Evolutionary conservation across 768 basidiomycete species (phyloP).

Genomic region (Amanita exitialis): DNA sequence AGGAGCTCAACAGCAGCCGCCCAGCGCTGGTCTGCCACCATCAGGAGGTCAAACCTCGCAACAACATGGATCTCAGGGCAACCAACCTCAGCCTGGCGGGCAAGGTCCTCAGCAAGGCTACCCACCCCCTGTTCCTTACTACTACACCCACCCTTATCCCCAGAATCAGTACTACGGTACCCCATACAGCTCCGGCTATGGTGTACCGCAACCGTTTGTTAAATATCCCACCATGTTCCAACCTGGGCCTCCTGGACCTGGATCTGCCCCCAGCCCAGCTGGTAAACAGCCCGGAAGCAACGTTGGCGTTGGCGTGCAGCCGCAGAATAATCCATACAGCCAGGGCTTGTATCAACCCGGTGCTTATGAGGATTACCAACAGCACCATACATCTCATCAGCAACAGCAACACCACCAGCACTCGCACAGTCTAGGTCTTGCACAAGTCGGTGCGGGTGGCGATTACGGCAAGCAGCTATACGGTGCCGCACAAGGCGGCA

Average conservation of each 20-base stretch:
- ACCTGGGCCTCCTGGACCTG: constrained; percentile 59
- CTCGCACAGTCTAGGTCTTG: constrained; percentile 32
- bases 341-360: constrained; percentile 57
- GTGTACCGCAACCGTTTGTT: constrained; percentile 60
- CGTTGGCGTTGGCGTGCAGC: constrained; percentile 35
- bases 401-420: constrained; percentile 51
- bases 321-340: constrained; percentile 47
- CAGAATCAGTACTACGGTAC: constrained; percentile 71
- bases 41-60: constrained; percentile 45
- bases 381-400: constrained; percentile 40
- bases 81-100: constrained; percentile 49
- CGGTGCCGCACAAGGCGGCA: constrained; percentile 43
- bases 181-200: constrained; percentile 49
- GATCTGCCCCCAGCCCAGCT: constrained; percentile 52
- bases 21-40: constrained; percentile 36
- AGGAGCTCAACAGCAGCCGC: constrained; percentile 43
- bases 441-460: constrained; percentile 23
- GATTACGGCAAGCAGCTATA: constrained; percentile 39
- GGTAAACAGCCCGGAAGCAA: constrained; percentile 55
- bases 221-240: constrained; percentile 76
- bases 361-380: constrained; percentile 36
- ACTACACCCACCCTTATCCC: constrained; percentile 59
- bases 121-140: constrained; percentile 50
- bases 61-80: constrained; percentile 40
- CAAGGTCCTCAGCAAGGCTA: constrained; percentile 61